phyloP scores from a whole-genome alignment of 2,329 filamentous ascomycete genomes.

The Botrytis squamosa region DNA sequence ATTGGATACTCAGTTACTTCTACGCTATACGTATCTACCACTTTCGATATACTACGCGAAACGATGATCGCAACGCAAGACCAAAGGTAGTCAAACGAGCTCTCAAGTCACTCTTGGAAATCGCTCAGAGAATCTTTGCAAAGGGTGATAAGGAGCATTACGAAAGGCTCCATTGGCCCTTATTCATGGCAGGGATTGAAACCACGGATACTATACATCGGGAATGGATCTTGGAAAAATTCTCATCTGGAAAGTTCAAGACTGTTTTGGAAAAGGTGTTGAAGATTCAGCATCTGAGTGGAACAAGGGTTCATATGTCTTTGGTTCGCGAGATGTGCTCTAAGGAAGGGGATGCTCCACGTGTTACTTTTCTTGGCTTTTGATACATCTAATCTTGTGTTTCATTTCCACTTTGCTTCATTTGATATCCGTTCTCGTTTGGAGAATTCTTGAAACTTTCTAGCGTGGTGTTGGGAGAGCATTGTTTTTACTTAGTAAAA shows the following conservation, averaged over 20 bases:
- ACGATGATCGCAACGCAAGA: not conserved
- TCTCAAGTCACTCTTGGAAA: constrained; percentile 8
- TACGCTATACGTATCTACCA: constrained; percentile 16
- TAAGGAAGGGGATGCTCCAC: constrained; percentile 11
- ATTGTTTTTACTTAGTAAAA: not conserved
- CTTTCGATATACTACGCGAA: not conserved
- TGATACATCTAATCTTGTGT: not conserved
- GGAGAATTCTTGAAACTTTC: not conserved
- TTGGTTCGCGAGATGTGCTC: constrained; percentile 17
- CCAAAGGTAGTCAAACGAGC: constrained; percentile 7
- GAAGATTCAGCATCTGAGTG: constrained; percentile 9
- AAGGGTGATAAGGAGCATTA: constrained; percentile 17
- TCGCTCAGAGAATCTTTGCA: constrained; percentile 12
- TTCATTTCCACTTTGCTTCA: not conserved
- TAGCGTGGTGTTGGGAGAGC: not conserved
- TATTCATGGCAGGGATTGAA: constrained; percentile 25
- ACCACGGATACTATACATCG: constrained; percentile 22
- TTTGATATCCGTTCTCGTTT: not conserved
- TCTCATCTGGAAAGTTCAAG: constrained; percentile 8
- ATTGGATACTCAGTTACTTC: constrained; percentile 17
- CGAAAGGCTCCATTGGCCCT: constrained; percentile 20
- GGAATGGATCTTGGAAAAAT: constrained; percentile 18
- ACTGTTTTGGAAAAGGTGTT: constrained; percentile 13
- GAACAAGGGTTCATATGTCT: constrained; percentile 7
- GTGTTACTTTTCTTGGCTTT: constrained; percentile 17